Conservation (phyloP, 495 filamentous ascomycete genomes). For the Cercophora samala region DNA sequence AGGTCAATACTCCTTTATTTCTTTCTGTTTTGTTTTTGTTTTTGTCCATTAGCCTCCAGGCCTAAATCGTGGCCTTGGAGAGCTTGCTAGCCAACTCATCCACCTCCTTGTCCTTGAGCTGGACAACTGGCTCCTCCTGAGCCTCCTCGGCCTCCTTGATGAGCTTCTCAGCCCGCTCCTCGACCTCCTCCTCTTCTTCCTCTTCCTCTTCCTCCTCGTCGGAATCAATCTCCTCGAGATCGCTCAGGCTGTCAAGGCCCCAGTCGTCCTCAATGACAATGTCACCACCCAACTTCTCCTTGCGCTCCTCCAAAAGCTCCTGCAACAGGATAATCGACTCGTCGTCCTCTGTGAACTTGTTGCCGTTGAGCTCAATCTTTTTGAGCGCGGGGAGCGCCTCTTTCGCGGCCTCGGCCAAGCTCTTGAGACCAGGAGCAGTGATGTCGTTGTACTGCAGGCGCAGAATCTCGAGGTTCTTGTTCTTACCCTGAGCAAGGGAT, state of each 20-base stretch:
- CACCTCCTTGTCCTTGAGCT: constrained; percentile 72
- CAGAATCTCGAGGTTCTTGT: constrained; percentile 71
- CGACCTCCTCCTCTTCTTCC: constrained; percentile 54
- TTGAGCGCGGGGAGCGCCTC: constrained; percentile 65
- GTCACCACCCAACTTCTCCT: constrained; percentile 59
- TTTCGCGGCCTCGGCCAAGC: constrained; percentile 61
- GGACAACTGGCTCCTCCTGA: constrained; percentile 68
- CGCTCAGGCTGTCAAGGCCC: constrained; percentile 81
- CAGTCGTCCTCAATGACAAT: constrained; percentile 64
- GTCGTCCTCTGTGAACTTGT: constrained; percentile 89
- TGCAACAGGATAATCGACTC: constrained; percentile 50
- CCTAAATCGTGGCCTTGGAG: constrained; percentile 57
- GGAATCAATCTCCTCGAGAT: constrained; percentile 72
- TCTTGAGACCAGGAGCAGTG: constrained; percentile 65
- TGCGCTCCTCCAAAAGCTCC: constrained; percentile 53
- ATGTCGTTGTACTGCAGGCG: constrained; percentile 95
- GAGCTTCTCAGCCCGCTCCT: constrained; percentile 61
- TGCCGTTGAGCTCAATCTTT: constrained; percentile 91
- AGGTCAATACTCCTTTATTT: constrained; percentile 6
- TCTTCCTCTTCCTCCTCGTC: constrained; percentile 71
- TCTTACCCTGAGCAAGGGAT: constrained; percentile 69
- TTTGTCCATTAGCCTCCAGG: background rate
- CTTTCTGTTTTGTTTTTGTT: constrained; percentile 3
- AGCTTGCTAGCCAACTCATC: constrained; percentile 75
- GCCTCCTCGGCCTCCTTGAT: constrained; percentile 68